Evolutionary conservation across 2,329 filamentous ascomycete genomes (phyloP), one percentile per base, ranked within the genome.

Genomic region (Hypomyces perniciosus): DNA sequence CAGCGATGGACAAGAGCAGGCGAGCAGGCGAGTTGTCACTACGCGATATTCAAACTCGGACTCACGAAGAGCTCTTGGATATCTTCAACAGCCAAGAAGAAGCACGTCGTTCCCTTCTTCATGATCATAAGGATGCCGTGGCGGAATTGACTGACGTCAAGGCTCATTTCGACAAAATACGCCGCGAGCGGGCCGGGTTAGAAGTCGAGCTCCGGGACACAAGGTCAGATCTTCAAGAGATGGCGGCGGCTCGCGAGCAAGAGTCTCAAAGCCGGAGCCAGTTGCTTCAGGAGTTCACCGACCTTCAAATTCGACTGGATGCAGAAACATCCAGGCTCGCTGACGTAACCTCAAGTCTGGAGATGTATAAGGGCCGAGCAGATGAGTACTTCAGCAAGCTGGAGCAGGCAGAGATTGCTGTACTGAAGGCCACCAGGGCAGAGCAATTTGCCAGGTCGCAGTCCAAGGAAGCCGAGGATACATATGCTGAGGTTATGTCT

Each of bases 341-440:
- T 29, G 92, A 99, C 66, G 84, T 96, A 41, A 84, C 83, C 6
- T 86, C 90, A 3, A 95, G 87, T 66, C 78, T 97, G 39, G 85
- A 83, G 54, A 73, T 96, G 55, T 99, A 97, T 77, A 96, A 95
- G 78, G 84, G 82, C 56, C 84, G 92, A 40, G 88, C 92, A 4
- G 90, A 97, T 63, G 92, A 97, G 65, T 97, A 99, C 69, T 99
- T 96, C 71, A 88, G 84, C 74, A 96, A 96, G 70, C 81, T 99
- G 20, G 92, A 99, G 68, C 92, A 97, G 65, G 93, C 93, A 12
- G 92, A 99, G 68, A 95, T 97, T 58, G 85, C 91, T 1, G 91
- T 97, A 13, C 80, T 99, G 56, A 96, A 96, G 68, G 92, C 92
- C 12, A 86, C 81, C 54, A 83, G 92, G 27, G 92, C 93, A 0